Conservation (phyloP, 2,329 filamentous ascomycete genomes). For the Stachybotrys echinatus region DNA sequence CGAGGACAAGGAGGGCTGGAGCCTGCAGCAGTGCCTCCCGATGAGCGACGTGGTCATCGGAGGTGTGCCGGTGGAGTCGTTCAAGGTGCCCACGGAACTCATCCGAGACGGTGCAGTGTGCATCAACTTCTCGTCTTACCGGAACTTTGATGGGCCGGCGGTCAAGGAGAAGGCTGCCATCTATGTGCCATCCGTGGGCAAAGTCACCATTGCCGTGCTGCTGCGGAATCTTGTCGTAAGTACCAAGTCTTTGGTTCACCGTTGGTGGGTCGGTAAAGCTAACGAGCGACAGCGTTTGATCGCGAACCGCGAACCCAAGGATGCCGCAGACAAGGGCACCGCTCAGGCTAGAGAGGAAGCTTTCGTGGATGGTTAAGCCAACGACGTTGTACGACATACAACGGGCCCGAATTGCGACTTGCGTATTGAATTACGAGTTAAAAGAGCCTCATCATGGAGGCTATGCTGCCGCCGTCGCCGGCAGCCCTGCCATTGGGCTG, state of each 20-base stretch:
- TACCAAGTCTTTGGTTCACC: too few relatives aligned
- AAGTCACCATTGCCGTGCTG: slow-evolving; percentile 91
- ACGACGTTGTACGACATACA: background rate
- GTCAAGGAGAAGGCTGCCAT: slow-evolving; percentile 96
- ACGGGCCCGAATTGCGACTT: background rate
- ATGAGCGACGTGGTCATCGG: slow-evolving; percentile 92
- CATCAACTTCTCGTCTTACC: slow-evolving; percentile 95
- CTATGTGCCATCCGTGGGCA: slow-evolving; percentile 94
- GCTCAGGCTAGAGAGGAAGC: slow-evolving; percentile 36
- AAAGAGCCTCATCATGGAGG: background rate
- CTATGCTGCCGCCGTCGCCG: too few relatives aligned
- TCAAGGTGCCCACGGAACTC: slow-evolving; percentile 81
- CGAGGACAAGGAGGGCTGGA: slow-evolving; percentile 74
- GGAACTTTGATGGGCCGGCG: slow-evolving; percentile 81
- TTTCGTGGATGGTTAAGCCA: slow-evolving; percentile 29
- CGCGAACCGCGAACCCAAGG: slow-evolving; percentile 40
- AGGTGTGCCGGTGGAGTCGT: slow-evolving; percentile 81
- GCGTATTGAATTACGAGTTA: background rate
- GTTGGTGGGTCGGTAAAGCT: slow-evolving; percentile 10
- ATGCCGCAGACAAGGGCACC: slow-evolving; percentile 25
- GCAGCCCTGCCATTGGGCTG: too few relatives aligned
- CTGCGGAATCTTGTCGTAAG: slow-evolving; percentile 82
- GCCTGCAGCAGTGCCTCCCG: slow-evolving; percentile 73
- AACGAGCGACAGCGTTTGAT: slow-evolving; percentile 39
- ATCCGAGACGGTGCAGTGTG: slow-evolving; percentile 91